phyloP scores from a whole-genome alignment of 2,329 filamentous ascomycete genomes.

The Arthrinium phaeospermum region DNA sequence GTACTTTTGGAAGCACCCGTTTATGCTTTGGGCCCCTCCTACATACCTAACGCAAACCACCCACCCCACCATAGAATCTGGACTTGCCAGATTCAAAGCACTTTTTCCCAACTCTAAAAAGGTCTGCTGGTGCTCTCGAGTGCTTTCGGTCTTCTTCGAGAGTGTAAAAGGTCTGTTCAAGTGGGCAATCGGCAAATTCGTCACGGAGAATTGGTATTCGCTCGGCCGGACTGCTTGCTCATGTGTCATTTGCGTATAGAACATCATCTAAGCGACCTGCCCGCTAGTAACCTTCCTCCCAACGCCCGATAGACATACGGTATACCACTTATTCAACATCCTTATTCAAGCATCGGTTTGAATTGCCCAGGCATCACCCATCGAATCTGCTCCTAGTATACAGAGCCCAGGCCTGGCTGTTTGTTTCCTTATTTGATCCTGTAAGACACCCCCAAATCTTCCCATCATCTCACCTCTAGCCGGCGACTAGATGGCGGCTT shows the following conservation, averaged over 20 bases:
- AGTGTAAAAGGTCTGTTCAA: background rate
- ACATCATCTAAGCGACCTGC: background rate
- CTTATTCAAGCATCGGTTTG: background rate
- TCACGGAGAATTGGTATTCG: background rate
- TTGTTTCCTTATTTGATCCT: background rate
- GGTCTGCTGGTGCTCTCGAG: background rate
- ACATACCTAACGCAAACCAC: slow-evolving; percentile 1
- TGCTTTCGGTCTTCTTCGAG: background rate
- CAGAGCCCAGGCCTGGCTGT: background rate
- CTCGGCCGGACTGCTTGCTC: background rate
- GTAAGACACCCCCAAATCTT: background rate
- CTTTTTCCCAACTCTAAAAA: slow-evolving; percentile 13
- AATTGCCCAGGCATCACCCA: background rate
- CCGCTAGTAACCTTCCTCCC: background rate
- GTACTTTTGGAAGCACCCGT: slow-evolving; percentile 3
- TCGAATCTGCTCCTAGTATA: background rate
- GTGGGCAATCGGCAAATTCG: background rate
- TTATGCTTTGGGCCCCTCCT: slow-evolving; percentile 16
- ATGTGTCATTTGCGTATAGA: background rate
- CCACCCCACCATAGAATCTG: slow-evolving; percentile 13
- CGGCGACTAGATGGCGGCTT: background rate
- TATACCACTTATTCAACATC: too few relatives aligned
- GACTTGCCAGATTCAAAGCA: background rate
- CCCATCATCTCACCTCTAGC: background rate
- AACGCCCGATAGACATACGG: background rate